Base-by-base conservation (phyloP, 495 filamentous ascomycete genomes). In the Neurospora intermedia region DNA sequence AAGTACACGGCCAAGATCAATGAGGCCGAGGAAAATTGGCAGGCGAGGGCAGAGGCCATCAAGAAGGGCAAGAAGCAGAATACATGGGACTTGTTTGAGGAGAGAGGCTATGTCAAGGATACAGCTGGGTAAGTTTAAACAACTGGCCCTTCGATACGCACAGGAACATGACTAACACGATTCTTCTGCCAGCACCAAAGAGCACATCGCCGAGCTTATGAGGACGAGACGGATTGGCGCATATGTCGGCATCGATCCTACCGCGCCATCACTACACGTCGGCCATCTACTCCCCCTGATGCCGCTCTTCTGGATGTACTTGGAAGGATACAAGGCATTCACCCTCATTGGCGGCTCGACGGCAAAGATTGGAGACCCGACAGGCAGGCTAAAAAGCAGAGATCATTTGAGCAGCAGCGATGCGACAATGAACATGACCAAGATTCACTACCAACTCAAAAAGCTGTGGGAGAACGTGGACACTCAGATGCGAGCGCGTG, bases 261-360 rank as follows among this genome's bases (percentile, higher is more conserved):
- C 96, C 0, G 96, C 95, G 4, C 87, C 88, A 38, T 97, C 94
- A 6, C 84, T 98, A 75, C 96, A 99, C 79, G 85, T 98, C 71
- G 96, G 96, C 41, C 94, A 99, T 80, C 88, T 99, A 72, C 82
- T 98, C 11, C 95, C 96, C 10, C 86, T 98, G 54, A 98, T 99
- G 96, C 89, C 93, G 1, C 81, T 98, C 39, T 95, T 94, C 73
- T 98, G 96, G 92, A 91, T 93, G 84, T 96, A 95, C 79, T 84
- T 97, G 46, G 88, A 94, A 82, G 95, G 96, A 16, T 90, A 92
- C 75, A 85, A 88, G 41, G 85, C 92, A 16, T 86, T 92, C 31
- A 91, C 90, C 69, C 81, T 99, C 74, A 85, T 98, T 73, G 95
- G 95, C 38, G 94, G 93, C 72, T 88, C 93, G 9, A 99, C 96